Conservation (phyloP, 139 green algal species). For the Chlamydomonas sp. region DNA sequence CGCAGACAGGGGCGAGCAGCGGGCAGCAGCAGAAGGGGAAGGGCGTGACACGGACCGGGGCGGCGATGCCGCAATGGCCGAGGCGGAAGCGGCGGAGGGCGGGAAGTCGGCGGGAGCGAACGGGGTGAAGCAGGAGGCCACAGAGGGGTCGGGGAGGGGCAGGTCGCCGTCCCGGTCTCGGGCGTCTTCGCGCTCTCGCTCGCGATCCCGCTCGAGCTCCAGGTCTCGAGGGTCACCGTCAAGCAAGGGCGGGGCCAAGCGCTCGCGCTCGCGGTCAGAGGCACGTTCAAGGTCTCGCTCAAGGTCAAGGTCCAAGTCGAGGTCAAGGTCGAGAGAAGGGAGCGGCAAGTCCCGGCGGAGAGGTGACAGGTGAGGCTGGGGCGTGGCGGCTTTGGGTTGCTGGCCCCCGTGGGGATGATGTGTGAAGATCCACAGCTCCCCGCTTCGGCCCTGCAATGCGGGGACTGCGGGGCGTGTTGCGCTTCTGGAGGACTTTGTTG, state of each 20-base stretch:
- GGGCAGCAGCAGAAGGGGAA: too few species aligned
- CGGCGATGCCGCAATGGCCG: not conserved
- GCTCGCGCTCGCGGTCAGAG: not conserved
- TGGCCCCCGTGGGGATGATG: too few species aligned
- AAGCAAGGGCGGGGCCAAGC: not conserved
- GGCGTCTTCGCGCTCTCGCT: not conserved
- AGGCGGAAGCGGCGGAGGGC: not conserved
- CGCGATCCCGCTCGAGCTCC: not conserved
- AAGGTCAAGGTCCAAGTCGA: not conserved
- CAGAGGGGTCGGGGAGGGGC: not conserved
- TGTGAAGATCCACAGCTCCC: too few species aligned
- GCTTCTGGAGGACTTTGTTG: too few species aligned
- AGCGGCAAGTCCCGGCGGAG: too few species aligned
- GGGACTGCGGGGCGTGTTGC: too few species aligned
- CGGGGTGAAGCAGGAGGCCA: not conserved
- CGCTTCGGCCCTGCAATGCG: too few species aligned
- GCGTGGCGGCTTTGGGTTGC: too few species aligned
- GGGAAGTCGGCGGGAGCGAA: not conserved
- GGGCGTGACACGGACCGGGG: too few species aligned
- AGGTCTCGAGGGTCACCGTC: not conserved
- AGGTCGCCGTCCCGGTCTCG: slow-evolving; percentile 7
- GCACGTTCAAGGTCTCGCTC: not conserved
- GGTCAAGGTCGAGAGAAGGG: not conserved
- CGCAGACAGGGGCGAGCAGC: too few species aligned
- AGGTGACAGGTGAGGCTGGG: too few species aligned